Base-by-base conservation (phyloP, 129 eudicot species). In the Ambrosia artemisiifolia region DNA sequence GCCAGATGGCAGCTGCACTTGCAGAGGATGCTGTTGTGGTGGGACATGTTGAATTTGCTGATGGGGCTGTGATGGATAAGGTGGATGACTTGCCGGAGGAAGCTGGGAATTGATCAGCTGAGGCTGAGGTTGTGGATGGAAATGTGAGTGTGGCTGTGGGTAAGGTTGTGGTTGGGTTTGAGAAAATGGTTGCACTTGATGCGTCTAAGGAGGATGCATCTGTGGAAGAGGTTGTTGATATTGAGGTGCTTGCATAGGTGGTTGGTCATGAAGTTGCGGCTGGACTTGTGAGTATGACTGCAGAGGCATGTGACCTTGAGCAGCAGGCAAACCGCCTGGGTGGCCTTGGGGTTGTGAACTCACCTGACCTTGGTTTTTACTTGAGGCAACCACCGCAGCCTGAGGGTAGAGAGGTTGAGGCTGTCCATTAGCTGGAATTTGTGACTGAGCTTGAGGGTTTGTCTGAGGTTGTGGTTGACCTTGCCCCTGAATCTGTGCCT, bases 191-290 rank as follows among this genome's bases (percentile, higher is more conserved):
- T 46, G 80, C 65, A 42, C 73, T 32, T 75, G 79, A 75, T 67
- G 60, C 12, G 75, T 70, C 49, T 67, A 74, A 75, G 79, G 12
- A 38, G 74, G 85, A 47, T 84, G 83, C 75, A 78, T 75, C 76
- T 81, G 91, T 44, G 79, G 73, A 36, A 65, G 91, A 55, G 87
- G 76, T 77, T 94, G 98, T 79, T 82, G 95, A 83, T 71, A 78
- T 71, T 72, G 95, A 78, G 96, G 89, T 71, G 66, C 72, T 76
- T 85, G 96, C 80, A 83, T 56, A 28, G 73, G 82, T 62, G 78
- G 86, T 68, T 85, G 92, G 12, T 65, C 46, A 32, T 81, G 85
- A 71, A 81, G 59, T 51, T 70, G 66, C 35, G 89, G 84, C 67
- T 72, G 95, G 16, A 32, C 70, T 67, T 83, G 88, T 43, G 84